Percentiles rank a stretch among this genome's conserved stretches.
These are phyloP conservation scores for Psidium guajava DNA, from an alignment of 345 rosid species.

Conservation along the genomic window DNA sequence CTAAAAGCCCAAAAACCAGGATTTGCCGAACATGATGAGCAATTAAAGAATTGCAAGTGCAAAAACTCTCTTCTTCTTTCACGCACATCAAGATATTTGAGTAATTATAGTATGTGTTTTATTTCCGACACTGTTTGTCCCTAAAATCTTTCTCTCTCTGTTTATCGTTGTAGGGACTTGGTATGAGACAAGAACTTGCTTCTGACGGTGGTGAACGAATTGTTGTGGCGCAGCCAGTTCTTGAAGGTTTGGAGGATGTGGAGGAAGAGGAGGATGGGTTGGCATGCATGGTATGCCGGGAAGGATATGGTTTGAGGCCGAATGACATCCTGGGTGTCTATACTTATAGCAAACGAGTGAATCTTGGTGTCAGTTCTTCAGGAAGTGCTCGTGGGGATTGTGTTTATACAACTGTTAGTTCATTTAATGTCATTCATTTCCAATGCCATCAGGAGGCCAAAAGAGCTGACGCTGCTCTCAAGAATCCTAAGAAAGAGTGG, in stretches of 20 bases:
- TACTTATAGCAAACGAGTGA: constrained; percentile 86
- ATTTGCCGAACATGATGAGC: background rate
- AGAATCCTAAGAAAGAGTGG: constrained; percentile 99
- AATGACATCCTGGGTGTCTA: constrained; percentile 85
- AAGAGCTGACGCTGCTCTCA: constrained; percentile 91
- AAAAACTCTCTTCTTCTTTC: background rate
- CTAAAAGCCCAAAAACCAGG: background rate
- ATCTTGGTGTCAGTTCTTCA: constrained; percentile 81
- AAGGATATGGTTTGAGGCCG: constrained; percentile 93
- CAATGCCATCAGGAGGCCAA: constrained; percentile 99
- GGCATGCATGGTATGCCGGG: constrained; percentile 98
- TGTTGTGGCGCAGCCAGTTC: constrained; percentile 62
- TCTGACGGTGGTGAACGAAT: constrained; percentile 93
- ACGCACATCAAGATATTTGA: background rate
- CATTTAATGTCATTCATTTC: constrained; percentile 87
- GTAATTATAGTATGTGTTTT: background rate
- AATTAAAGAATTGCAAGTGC: background rate
- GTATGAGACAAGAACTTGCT: constrained; percentile 75
- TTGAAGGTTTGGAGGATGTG: constrained; percentile 95
- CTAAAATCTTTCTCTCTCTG: background rate
- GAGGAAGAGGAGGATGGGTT: constrained; percentile 95
- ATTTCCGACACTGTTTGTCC: background rate
- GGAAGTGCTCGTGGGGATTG: constrained; percentile 95
- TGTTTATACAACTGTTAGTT: constrained; percentile 97
- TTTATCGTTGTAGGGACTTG: constrained; percentile 51